These are phyloP conservation scores for Fusarium sacchari DNA, from an alignment of 2,329 filamentous ascomycete genomes.

Conservation along the genomic window DNA sequence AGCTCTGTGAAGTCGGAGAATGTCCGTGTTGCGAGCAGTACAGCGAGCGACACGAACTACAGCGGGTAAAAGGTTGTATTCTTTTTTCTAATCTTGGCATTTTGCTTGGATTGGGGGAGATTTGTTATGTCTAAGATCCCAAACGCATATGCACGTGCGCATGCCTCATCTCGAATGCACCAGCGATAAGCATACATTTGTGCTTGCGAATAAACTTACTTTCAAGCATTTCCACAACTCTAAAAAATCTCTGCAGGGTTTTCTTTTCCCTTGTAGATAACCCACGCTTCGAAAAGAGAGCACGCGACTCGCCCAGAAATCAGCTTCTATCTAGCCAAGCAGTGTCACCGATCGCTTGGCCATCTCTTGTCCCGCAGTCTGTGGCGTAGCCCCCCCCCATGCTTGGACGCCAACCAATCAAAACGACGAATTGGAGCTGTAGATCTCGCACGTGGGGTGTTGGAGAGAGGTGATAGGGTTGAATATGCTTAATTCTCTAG, in stretches of 20 bases:
- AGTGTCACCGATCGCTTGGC: conserved; percentile 10
- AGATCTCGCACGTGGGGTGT: conserved; percentile 32
- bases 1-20: not conserved
- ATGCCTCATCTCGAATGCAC: not conserved
- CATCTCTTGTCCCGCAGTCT: conserved; percentile 17
- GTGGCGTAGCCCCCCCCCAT: conserved; percentile 18
- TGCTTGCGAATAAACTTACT: conserved; percentile 9
- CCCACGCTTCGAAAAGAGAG: not conserved
- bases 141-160: conserved; percentile 6
- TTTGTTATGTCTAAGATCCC: not conserved
- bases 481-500: conserved; percentile 35
- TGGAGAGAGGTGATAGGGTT: conserved; percentile 21
- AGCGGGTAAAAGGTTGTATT: not conserved
- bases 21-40: not conserved
- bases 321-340: conserved; percentile 16
- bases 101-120: not conserved
- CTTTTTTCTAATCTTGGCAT: not conserved
- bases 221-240: not conserved
- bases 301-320: conserved; percentile 27
- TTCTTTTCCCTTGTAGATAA: too few relatives aligned
- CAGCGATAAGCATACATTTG: conserved; percentile 10
- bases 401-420: conserved; percentile 2
- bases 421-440: fast-evolving
- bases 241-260: conserved; percentile 10
- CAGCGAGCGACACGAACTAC: not conserved